phyloP scores from a whole-genome alignment of 352 stramenopile genomes.

The Phytophthora litchii region DNA sequence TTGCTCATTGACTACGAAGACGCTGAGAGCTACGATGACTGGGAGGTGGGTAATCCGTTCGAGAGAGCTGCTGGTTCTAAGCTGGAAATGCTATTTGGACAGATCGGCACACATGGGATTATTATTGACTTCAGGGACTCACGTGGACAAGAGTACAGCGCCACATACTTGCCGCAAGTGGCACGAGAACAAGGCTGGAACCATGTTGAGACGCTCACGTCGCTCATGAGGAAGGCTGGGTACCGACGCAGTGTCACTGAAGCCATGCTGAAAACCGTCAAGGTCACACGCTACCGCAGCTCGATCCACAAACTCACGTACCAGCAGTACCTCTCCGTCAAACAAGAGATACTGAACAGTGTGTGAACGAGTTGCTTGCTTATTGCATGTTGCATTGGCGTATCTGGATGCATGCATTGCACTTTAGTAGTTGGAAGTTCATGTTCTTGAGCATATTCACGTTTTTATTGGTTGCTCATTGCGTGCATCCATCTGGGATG shows the following conservation, averaged over 20 bases:
- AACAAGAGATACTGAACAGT: constrained; percentile 42
- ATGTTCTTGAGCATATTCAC: constrained; percentile 31
- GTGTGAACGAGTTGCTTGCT: constrained; percentile 25
- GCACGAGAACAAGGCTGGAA: constrained; percentile 77
- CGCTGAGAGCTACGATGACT: constrained; percentile 78
- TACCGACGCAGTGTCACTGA: constrained; percentile 64
- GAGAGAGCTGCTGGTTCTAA: too few species aligned
- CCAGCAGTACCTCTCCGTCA: constrained; percentile 77
- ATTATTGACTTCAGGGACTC: constrained; percentile 80
- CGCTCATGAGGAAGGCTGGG: constrained; percentile 81
- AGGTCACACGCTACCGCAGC: constrained; percentile 81
- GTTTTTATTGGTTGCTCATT: constrained; percentile 29
- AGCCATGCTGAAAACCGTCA: constrained; percentile 63
- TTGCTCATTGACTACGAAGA: constrained; percentile 85
- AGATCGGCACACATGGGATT: constrained; percentile 80
- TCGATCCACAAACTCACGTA: constrained; percentile 87
- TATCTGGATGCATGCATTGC: constrained; percentile 8
- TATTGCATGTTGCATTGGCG: constrained; percentile 15
- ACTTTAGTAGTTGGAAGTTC: constrained; percentile 6
- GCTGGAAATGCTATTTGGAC: too few species aligned
- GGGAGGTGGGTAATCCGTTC: constrained; percentile 57
- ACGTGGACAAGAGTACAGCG: constrained; percentile 57
- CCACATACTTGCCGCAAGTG: constrained; percentile 82
- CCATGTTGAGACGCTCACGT: constrained; percentile 74
- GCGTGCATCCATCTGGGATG: constrained; percentile 10